Percentiles rank a stretch among this genome's conserved stretches.
Evolutionary conservation across 2,329 filamentous ascomycete genomes (phyloP).

Genomic region (Ascochyta rabiei): DNA sequence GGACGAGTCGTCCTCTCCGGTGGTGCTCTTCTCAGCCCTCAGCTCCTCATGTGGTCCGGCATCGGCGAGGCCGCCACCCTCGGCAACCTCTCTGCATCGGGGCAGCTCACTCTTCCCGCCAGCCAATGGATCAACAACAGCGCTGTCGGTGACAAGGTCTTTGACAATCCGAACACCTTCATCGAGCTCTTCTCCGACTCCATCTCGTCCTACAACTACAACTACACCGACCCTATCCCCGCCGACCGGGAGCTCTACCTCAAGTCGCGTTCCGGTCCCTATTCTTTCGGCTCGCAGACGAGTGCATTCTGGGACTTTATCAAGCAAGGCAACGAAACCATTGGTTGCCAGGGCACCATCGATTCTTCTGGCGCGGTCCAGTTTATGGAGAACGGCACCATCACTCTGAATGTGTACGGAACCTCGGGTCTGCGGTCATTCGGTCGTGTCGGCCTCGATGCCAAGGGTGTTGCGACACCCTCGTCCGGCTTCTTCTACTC

Average conservation of each 20-base stretch:
- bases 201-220: slow-evolving; percentile 57
- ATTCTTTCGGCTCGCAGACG: slow-evolving; percentile 60
- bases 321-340: slow-evolving; percentile 50
- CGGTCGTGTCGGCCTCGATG: slow-evolving; percentile 55
- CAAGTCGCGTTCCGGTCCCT: slow-evolving; percentile 56
- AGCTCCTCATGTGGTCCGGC: slow-evolving; percentile 50
- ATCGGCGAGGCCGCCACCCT: slow-evolving; percentile 38
- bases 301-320: slow-evolving; percentile 61
- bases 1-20: slow-evolving; percentile 42
- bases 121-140: slow-evolving; percentile 58
- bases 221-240: slow-evolving; percentile 52
- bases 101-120: slow-evolving; percentile 43
- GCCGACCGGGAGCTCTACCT: slow-evolving; percentile 57
- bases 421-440: slow-evolving; percentile 60
- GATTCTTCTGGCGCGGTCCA: slow-evolving; percentile 55
- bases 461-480: slow-evolving; percentile 52
- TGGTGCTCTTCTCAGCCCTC: slow-evolving; percentile 45
- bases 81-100: slow-evolving; percentile 43
- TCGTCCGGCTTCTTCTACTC: slow-evolving; percentile 54
- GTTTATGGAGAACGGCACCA: slow-evolving; percentile 53
- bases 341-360: slow-evolving; percentile 61
- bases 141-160: slow-evolving; percentile 58
- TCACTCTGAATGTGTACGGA: slow-evolving; percentile 64
- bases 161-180: slow-evolving; percentile 63
- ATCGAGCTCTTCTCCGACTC: slow-evolving; percentile 54